Evolutionary conservation across 495 filamentous ascomycete species (phyloP), one percentile per base, ranked within the genome.

Genomic region (Neurospora tetraspora): DNA sequence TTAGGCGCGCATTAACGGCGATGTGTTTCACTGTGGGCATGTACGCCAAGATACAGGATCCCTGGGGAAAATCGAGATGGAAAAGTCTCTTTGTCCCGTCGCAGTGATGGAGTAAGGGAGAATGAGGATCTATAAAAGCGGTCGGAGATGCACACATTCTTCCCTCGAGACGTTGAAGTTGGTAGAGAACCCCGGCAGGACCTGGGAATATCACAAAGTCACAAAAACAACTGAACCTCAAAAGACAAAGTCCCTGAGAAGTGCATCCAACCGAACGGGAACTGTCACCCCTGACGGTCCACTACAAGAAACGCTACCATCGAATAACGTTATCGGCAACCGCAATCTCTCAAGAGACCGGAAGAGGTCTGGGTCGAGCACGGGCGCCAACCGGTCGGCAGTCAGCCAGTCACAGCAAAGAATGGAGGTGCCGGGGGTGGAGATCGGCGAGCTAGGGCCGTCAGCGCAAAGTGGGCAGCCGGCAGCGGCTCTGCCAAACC

Each of bases 21-120:
- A 65, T 53, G 43, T 65, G 75, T 77, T 77, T 77, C 75, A 77
- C 73, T 36, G 43, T 77, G 75, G 59, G 71, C 71, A 72, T 76
- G 39, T 69, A 59, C 74, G 75, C 75, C 42, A 73, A 70, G 70
- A 68, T 39, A 71, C 70, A 47, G 70, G 45, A 42, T 61, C 69
- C 34, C 53, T 65, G 12, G 53, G 27, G 53, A 10, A 34, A 7
- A 8, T 18, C 23, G 53, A 65, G 53, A 34, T 65, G 53, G 4
- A 8, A 5, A 65, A 31, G 23, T 8, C 20, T 61, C 20, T 14
- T 61, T 23, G 47, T 16, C 47, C 1, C 5, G 73, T 68, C 61
- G 61, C 42, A 47, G 45, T 65, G 71, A 61, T 65, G 11, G 69
- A 61, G 61, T 14, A 39, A 45, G 68, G 31, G 71, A 36, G 14